These are phyloP conservation scores for Balakata baccata DNA, from an alignment of 345 rosid species.

Conservation along the genomic window DNA sequence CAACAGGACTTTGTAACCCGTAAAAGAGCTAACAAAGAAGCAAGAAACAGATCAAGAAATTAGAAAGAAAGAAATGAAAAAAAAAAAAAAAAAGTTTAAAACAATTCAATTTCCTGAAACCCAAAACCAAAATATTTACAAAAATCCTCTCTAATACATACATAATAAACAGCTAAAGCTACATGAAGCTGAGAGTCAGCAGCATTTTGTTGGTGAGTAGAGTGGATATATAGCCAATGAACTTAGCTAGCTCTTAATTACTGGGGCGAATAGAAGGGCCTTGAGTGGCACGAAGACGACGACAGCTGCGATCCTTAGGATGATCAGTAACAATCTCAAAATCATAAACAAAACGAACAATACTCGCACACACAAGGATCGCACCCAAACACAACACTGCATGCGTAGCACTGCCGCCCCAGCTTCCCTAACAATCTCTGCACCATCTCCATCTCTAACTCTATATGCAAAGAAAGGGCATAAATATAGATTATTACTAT, in stretches of 20 bases:
- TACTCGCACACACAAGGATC: constrained; percentile 23
- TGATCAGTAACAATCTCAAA: background rate
- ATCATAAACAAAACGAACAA: constrained; percentile 20
- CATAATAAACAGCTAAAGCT: background rate
- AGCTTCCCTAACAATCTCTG: constrained; percentile 30
- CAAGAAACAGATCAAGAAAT: background rate
- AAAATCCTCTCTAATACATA: background rate
- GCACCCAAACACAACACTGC: constrained; percentile 33
- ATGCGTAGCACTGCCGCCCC: constrained; percentile 37
- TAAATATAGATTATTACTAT: too few relatives aligned
- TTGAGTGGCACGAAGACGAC: constrained; percentile 34
- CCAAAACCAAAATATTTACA: background rate
- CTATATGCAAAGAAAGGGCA: too few relatives aligned
- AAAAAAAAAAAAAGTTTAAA: too few relatives aligned
- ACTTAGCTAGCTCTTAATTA: too few relatives aligned
- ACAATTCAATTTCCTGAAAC: background rate
- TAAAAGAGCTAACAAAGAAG: background rate
- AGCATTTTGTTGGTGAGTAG: background rate
- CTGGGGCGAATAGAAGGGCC: constrained; percentile 11
- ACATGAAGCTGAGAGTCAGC: background rate
- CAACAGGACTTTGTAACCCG: background rate
- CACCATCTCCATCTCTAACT: constrained; percentile 12
- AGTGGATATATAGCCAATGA: background rate
- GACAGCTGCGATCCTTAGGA: constrained; percentile 9
- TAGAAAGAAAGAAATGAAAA: background rate